These are phyloP conservation scores for Aphanomyces cochlioides DNA, from an alignment of 352 stramenopile species.

Conservation along the genomic window DNA sequence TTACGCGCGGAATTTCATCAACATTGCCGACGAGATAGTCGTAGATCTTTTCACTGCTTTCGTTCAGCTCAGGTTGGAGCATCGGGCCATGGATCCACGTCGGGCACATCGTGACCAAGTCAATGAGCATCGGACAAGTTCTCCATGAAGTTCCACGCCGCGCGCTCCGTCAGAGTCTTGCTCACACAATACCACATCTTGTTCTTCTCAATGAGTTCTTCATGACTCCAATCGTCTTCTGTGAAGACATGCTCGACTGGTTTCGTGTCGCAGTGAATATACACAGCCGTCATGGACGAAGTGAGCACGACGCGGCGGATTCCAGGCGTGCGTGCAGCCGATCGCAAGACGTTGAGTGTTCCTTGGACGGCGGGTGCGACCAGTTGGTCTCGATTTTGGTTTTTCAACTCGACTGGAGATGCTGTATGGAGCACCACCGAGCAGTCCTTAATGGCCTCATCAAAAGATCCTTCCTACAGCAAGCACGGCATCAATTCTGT, in stretches of 20 bases:
- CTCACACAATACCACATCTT: conserved; percentile 32
- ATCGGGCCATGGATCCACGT: conserved; percentile 36
- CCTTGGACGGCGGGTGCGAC: conserved; percentile 33
- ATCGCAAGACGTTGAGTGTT: conserved; percentile 35
- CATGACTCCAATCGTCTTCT: conserved; percentile 37
- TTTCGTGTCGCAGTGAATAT: conserved; percentile 23
- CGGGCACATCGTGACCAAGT: conserved; percentile 35
- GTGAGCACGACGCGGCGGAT: conserved; percentile 38
- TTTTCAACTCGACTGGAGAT: conserved; percentile 36
- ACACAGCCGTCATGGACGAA: conserved; percentile 32
- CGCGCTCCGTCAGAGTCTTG: conserved; percentile 39
- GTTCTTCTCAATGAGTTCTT: conserved; percentile 18
- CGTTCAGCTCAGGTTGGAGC: conserved; percentile 33
- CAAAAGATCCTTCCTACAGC: conserved; percentile 32
- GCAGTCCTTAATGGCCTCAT: conserved; percentile 35
- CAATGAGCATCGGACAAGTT: conserved; percentile 18
- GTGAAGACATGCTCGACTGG: conserved; percentile 28
- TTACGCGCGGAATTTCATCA: conserved; percentile 30
- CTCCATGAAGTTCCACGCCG: conserved; percentile 32
- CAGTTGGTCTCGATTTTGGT: conserved; percentile 16
- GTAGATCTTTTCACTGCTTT: conserved; percentile 32
- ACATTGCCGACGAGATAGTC: conserved; percentile 28
- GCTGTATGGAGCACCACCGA: conserved; percentile 37
- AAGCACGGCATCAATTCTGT: background rate
- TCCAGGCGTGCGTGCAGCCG: conserved; percentile 25